Evolutionary conservation across 805 yeast genomes (phyloP).

Genomic region (Saccharomyces jurei): DNA sequence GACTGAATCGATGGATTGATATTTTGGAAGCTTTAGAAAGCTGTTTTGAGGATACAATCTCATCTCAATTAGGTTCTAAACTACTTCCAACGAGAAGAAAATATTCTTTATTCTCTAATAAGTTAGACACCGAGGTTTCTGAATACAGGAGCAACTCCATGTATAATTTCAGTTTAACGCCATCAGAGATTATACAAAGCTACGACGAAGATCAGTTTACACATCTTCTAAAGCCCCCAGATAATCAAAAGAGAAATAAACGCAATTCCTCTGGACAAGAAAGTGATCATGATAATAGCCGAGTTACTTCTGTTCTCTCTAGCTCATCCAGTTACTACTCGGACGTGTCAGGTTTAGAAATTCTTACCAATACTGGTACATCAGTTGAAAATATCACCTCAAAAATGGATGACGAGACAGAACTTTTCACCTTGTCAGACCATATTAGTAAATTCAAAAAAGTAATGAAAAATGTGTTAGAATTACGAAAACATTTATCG

Average conservation of each 20-base stretch:
- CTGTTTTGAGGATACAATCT: background rate
- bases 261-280: background rate
- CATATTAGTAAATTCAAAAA: conserved; percentile 18
- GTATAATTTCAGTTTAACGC: conserved; percentile 22
- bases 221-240: background rate
- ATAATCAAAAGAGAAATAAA: background rate
- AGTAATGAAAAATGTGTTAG: conserved; percentile 12
- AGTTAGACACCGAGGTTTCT: conserved; percentile 11
- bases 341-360: background rate
- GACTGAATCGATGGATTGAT: conserved; percentile 23
- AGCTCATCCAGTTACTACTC: conserved; percentile 8
- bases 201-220: conserved; percentile 7
- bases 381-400: background rate
- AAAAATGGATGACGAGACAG: background rate
- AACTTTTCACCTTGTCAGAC: conserved; percentile 13
- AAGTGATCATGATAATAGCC: background rate
- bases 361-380: background rate
- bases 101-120: conserved; percentile 11
- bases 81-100: conserved; percentile 3
- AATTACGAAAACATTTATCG: conserved; percentile 15
- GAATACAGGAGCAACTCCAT: conserved; percentile 14
- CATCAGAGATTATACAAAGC: conserved; percentile 24
- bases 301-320: background rate
- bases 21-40: conserved; percentile 5
- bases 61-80: background rate